These are phyloP conservation scores for Bryoglossum gracile DNA, from an alignment of 495 filamentous ascomycete genomes.

Conservation along the genomic window DNA sequence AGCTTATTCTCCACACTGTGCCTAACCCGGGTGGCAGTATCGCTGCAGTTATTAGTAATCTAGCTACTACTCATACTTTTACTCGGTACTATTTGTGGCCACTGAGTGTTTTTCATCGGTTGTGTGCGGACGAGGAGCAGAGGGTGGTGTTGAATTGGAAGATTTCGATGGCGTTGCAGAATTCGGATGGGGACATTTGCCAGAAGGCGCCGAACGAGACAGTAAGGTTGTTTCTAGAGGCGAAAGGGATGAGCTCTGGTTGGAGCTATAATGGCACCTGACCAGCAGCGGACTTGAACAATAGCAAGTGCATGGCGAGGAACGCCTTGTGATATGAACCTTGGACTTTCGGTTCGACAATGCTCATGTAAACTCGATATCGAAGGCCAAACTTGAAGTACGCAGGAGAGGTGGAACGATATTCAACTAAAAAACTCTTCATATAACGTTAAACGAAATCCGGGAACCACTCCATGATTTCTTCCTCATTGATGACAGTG, in stretches of 20 bases:
- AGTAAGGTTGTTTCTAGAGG: neutral
- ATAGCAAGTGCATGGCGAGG: too few relatives aligned
- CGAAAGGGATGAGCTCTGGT: neutral
- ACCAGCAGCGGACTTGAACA: too few relatives aligned
- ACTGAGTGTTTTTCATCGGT: neutral
- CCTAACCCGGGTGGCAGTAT: neutral
- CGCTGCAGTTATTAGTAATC: neutral
- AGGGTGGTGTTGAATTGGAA: neutral
- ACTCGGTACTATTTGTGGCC: neutral
- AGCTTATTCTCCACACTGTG: neutral
- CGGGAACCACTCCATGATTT: neutral
- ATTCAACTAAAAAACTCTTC: too few relatives aligned
- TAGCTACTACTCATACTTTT: neutral
- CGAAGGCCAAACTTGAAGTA: too few relatives aligned
- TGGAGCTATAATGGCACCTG: neutral
- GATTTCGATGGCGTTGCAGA: slow-evolving; percentile 1
- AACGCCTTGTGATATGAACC: too few relatives aligned
- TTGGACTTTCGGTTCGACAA: too few relatives aligned
- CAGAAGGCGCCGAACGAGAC: neutral
- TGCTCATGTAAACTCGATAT: too few relatives aligned
- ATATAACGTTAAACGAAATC: too few relatives aligned
- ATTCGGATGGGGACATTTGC: neutral
- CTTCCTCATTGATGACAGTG: slow-evolving; percentile 21
- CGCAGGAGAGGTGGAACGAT: too few relatives aligned
- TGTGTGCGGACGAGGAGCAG: neutral